Conservation (phyloP, 164 flowering plant genomes). For the Chloranthus sessilifolius region DNA sequence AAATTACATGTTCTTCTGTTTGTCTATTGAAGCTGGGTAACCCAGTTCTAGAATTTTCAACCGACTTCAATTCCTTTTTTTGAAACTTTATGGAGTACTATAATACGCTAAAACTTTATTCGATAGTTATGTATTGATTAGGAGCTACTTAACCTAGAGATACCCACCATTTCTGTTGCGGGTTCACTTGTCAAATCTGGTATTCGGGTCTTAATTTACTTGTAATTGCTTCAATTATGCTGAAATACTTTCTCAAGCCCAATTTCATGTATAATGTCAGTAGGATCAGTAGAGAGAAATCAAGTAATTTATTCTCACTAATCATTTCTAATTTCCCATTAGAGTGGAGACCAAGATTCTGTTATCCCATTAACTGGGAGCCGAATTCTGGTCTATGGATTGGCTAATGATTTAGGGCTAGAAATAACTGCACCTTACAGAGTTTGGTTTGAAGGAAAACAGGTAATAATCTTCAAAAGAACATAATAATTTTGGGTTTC, state of each 20-base stretch:
- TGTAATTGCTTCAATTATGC: slow-evolving; percentile 12
- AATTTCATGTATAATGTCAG: neutral
- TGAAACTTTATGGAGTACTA: slow-evolving; percentile 76
- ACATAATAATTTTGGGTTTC: too few relatives aligned
- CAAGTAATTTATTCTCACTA: too few relatives aligned
- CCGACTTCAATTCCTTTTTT: slow-evolving; percentile 84
- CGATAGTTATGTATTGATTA: slow-evolving; percentile 30
- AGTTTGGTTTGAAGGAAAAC: slow-evolving; percentile 83
- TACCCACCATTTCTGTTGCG: slow-evolving; percentile 65
- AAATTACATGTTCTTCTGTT: neutral
- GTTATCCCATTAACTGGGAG: slow-evolving; percentile 85
- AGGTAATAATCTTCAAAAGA: slow-evolving; percentile 32
- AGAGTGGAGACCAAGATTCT: slow-evolving; percentile 93
- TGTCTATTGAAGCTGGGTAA: slow-evolving; percentile 67
- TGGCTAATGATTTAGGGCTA: slow-evolving; percentile 51
- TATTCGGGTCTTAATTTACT: slow-evolving; percentile 36
- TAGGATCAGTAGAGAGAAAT: neutral
- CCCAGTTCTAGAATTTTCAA: slow-evolving; percentile 70
- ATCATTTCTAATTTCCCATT: neutral
- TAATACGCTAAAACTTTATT: slow-evolving; percentile 7
- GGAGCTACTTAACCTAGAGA: slow-evolving; percentile 64
- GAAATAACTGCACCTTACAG: slow-evolving; percentile 67
- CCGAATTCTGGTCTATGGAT: slow-evolving; percentile 50
- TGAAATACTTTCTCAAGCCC: neutral
- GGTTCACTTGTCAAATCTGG: slow-evolving; percentile 61